These are phyloP conservation scores for Apophysomyces sp. DNA, from an alignment of 371 early-diverging fungal genomes.

Conservation along the genomic window DNA sequence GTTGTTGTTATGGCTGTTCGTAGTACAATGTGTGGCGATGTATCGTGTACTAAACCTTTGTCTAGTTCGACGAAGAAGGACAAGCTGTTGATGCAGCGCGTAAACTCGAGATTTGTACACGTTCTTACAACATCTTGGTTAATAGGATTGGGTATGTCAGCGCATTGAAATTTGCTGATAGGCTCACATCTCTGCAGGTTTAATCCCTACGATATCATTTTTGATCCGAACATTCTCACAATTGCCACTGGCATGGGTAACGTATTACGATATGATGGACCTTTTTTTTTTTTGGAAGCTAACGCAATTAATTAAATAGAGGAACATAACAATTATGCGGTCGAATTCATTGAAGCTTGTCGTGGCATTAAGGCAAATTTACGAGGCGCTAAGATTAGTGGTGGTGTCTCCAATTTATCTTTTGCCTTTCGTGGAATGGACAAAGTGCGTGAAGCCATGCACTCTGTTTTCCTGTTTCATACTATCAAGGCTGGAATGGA, in stretches of 20 bases:
- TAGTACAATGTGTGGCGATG: not conserved
- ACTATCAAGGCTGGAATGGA: conserved; percentile 91
- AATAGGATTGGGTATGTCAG: conserved; percentile 65
- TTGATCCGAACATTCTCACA: conserved; percentile 94
- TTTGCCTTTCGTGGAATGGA: conserved; percentile 96
- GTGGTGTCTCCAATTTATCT: conserved; percentile 93
- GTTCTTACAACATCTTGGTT: conserved; percentile 86
- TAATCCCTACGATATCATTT: conserved; percentile 90
- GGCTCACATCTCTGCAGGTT: conserved; percentile 29
- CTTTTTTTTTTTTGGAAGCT: not conserved
- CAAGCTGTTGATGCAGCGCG: conserved; percentile 85
- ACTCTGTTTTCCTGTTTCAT: conserved; percentile 92
- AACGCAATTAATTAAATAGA: conserved; percentile 31
- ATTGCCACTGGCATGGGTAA: conserved; percentile 89
- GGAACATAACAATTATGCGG: conserved; percentile 94
- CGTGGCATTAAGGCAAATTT: conserved; percentile 72
- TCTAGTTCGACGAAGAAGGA: conserved; percentile 86
- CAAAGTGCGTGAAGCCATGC: conserved; percentile 90
- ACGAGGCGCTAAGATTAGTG: conserved; percentile 88
- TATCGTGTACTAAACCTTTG: not conserved
- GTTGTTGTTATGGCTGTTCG: conserved; percentile 93
- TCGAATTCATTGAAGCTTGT: conserved; percentile 87
- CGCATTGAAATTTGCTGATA: not conserved
- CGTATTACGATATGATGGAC: not conserved
- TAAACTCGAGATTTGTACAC: conserved; percentile 88